Evolutionary conservation across 495 filamentous ascomycete genomes (phyloP).

Genomic region (Lineolata rhizophorae): DNA sequence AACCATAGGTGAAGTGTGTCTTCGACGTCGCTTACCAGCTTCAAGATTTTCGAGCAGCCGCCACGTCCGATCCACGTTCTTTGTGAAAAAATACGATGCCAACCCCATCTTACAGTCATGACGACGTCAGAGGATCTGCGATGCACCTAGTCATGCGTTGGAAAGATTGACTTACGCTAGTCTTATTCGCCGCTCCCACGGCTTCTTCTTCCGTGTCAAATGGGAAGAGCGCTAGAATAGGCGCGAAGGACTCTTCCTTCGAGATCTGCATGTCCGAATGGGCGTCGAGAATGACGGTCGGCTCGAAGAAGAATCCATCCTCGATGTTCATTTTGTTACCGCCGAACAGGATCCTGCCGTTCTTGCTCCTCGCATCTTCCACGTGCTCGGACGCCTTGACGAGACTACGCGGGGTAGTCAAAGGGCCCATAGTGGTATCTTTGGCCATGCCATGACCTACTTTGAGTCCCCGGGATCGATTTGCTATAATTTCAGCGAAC

Average conservation of each 20-base stretch:
- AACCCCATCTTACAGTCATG: slow-evolving; percentile 18
- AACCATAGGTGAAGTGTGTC: too few relatives aligned
- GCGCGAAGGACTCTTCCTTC: slow-evolving; percentile 49
- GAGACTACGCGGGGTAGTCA: slow-evolving; percentile 40
- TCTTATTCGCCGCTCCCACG: slow-evolving; percentile 37
- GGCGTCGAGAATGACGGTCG: slow-evolving; percentile 42
- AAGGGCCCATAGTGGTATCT: slow-evolving; percentile 41
- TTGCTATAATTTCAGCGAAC: slow-evolving; percentile 25
- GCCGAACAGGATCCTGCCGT: slow-evolving; percentile 35
- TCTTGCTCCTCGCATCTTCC: slow-evolving; percentile 36
- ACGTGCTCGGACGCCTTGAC: slow-evolving; percentile 41
- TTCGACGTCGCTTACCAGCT: too few relatives aligned
- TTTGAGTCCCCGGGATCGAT: slow-evolving; percentile 30
- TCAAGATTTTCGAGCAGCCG: slow-evolving; percentile 51
- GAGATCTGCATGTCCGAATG: slow-evolving; percentile 41
- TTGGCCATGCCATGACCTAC: slow-evolving; percentile 39
- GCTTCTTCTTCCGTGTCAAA: slow-evolving; percentile 54
- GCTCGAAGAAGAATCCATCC: slow-evolving; percentile 49
- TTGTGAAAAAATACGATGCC: slow-evolving; percentile 46
- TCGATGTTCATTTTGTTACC: slow-evolving; percentile 26
- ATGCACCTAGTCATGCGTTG: too few relatives aligned
- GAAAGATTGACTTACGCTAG: slow-evolving; percentile 23
- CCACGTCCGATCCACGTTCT: slow-evolving; percentile 52
- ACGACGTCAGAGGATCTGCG: too few relatives aligned
- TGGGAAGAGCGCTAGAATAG: slow-evolving; percentile 40